A percentile compares a stretch with the other conserved stretches of the same genome.
phyloP scores from a whole-genome alignment of 148 eudicot species.

The Camellia sinensis region DNA sequence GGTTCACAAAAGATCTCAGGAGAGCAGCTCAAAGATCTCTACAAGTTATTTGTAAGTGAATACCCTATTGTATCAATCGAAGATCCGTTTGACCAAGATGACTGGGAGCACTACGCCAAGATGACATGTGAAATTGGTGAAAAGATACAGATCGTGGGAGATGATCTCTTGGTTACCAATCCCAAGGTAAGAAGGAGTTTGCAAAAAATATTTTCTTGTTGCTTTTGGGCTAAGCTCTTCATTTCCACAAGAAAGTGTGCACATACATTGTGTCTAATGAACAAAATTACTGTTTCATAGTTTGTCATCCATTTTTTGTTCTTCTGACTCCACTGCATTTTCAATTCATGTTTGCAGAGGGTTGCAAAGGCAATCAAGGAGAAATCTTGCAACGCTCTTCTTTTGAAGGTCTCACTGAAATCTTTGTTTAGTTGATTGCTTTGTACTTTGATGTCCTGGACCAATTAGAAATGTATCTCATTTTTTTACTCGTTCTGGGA shows the following conservation, averaged over 20 bases:
- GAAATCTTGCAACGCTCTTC: conserved; percentile 95
- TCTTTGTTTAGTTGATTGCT: background rate
- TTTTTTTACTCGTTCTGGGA: background rate
- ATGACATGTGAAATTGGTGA: conserved; percentile 74
- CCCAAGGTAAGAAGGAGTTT: conserved; percentile 64
- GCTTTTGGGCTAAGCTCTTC: background rate
- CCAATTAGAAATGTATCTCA: background rate
- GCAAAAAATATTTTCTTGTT: background rate
- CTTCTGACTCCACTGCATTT: background rate
- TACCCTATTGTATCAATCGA: conserved; percentile 96
- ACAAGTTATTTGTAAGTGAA: conserved; percentile 80
- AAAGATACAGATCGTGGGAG: conserved; percentile 90
- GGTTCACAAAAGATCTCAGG: conserved; percentile 88
- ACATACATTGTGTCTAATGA: background rate
- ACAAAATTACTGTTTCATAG: background rate
- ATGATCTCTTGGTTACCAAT: conserved; percentile 95
- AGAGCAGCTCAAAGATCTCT: conserved; percentile 81
- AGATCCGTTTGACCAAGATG: conserved; percentile 98
- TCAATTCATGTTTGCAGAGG: conserved; percentile 49
- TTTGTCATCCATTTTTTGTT: background rate
- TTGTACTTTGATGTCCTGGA: background rate
- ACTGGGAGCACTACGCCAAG: conserved; percentile 88
- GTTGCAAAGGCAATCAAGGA: conserved; percentile 83
- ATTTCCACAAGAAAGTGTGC: background rate
- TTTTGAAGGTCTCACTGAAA: conserved; percentile 62